These are phyloP conservation scores for Fomitopsis palustris DNA, from an alignment of 1,284 basidiomycete species.

Conservation along the genomic window DNA sequence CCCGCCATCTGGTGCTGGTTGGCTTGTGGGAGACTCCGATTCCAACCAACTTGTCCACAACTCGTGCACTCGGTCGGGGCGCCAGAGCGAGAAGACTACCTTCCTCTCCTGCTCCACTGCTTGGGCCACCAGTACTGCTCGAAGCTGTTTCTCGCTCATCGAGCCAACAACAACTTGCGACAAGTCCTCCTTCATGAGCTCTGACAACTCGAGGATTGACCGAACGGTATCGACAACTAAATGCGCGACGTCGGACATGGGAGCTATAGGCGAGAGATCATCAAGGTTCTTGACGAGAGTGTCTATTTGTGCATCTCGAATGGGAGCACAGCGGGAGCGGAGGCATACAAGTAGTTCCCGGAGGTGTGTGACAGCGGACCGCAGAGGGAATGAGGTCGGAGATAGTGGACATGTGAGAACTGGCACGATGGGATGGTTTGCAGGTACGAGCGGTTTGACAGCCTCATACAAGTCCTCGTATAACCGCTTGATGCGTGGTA, in stretches of 20 bases:
- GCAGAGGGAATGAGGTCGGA: conserved; percentile 64
- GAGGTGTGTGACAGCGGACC: conserved; percentile 47
- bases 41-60: conserved; percentile 42
- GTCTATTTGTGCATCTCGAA: conserved; percentile 53
- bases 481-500: conserved; percentile 48
- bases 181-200: conserved; percentile 62
- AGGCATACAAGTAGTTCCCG: conserved; percentile 48
- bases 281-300: conserved; percentile 39
- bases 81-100: conserved; percentile 51
- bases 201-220: conserved; percentile 46
- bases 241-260: conserved; percentile 29
- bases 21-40: conserved; percentile 10
- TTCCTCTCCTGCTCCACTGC: conserved; percentile 51
- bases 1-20: neutral
- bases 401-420: conserved; percentile 53
- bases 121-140: conserved; percentile 43
- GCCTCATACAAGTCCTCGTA: conserved; percentile 50
- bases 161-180: conserved; percentile 53
- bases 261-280: conserved; percentile 23
- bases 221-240: conserved; percentile 43
- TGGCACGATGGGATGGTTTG: conserved; percentile 41
- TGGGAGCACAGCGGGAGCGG: conserved; percentile 60
- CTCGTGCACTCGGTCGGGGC: conserved; percentile 27
- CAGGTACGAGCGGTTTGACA: conserved; percentile 51
- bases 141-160: conserved; percentile 60